These are phyloP conservation scores for Arctium lappa DNA, from an alignment of 129 eudicot species.

Conservation along the genomic window DNA sequence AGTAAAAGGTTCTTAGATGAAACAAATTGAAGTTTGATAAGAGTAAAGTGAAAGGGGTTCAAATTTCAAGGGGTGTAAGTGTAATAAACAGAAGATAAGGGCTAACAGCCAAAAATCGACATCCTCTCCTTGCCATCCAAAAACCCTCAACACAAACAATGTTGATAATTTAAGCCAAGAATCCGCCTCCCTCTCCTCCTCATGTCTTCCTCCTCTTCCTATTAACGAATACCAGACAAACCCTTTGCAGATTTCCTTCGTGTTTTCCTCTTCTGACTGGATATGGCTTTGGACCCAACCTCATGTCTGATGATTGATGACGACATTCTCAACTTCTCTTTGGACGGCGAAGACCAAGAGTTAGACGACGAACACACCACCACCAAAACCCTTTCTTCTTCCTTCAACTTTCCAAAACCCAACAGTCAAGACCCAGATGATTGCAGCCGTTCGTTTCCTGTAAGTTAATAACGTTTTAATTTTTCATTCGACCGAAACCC, in stretches of 20 bases:
- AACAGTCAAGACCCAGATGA: constrained; percentile 16
- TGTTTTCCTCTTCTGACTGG: constrained; percentile 2
- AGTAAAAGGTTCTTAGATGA: not conserved
- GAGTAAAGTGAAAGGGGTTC: not conserved
- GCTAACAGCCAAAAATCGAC: constrained; percentile 25
- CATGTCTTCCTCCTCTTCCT: not conserved
- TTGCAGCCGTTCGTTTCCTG: constrained; percentile 36
- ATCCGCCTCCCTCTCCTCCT: constrained; percentile 7
- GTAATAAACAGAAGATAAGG: constrained; percentile 6
- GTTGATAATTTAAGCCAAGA: constrained; percentile 10
- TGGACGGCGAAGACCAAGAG: constrained; percentile 31
- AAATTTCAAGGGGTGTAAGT: not conserved
- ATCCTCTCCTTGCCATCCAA: constrained; percentile 25
- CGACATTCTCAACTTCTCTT: constrained; percentile 65
- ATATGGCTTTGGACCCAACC: constrained; percentile 25
- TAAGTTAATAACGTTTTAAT: constrained; percentile 37
- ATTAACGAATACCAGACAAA: not conserved
- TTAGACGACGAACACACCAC: not conserved
- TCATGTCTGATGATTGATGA: constrained; percentile 41
- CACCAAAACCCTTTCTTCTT: constrained; percentile 25
- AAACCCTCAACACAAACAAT: constrained; percentile 13
- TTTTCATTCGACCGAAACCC: not conserved
- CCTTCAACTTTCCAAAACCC: constrained; percentile 14
- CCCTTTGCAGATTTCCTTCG: not conserved
- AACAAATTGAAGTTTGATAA: not conserved